phyloP scores from a whole-genome alignment of 2,329 filamentous ascomycete genomes.

The Fusarium foetens region DNA sequence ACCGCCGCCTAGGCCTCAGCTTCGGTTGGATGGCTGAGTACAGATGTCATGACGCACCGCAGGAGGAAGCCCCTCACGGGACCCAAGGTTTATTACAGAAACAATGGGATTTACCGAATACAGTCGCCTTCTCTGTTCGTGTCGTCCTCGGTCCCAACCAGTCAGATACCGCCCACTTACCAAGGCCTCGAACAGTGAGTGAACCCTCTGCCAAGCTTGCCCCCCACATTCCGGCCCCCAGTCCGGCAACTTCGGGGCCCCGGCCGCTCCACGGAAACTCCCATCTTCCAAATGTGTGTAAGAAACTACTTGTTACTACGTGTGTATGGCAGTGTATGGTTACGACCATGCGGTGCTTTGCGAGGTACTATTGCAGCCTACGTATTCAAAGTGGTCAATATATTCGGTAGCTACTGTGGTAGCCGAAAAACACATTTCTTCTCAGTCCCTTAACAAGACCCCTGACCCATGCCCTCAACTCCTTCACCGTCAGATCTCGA shows the following conservation, averaged over 20 bases:
- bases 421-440: background rate
- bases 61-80: background rate
- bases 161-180: background rate
- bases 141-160: background rate
- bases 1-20: constrained; percentile 20
- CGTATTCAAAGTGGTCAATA: background rate
- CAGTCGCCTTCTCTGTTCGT: background rate
- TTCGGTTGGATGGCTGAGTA: constrained; percentile 22
- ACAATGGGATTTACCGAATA: background rate
- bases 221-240: constrained; percentile 23
- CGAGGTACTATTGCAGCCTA: background rate
- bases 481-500: constrained; percentile 24
- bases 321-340: background rate
- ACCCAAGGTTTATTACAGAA: background rate
- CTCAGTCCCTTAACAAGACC: background rate
- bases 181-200: background rate
- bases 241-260: constrained; percentile 20
- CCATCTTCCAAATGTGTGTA: background rate
- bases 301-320: background rate
- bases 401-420: background rate
- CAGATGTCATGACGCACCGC: constrained; percentile 13
- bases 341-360: constrained; percentile 8
- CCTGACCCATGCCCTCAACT: constrained; percentile 2
- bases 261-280: constrained; percentile 4
- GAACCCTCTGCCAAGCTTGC: background rate